Evolutionary conservation across 352 stramenopile species (phyloP).

Genomic region (Phytophthora cryptogea): DNA sequence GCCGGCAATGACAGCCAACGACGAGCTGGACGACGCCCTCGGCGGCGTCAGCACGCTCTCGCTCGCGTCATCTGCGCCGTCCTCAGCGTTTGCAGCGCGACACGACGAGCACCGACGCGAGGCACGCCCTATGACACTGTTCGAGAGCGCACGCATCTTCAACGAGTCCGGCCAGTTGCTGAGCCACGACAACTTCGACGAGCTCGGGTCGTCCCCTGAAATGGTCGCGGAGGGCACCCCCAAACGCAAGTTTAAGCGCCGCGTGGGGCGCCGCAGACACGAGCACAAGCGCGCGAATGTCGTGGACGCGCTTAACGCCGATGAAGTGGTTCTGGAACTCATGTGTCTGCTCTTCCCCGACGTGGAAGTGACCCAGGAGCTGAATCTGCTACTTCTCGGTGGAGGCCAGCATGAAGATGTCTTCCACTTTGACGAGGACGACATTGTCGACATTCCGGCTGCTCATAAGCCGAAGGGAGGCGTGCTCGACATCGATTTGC

Average conservation of each 20-base stretch:
- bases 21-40: constrained; percentile 39
- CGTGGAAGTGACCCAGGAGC: constrained; percentile 78
- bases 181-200: constrained; percentile 73
- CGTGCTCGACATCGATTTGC: constrained; percentile 57
- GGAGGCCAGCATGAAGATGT: constrained; percentile 58
- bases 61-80: constrained; percentile 54
- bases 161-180: constrained; percentile 74
- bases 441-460: constrained; percentile 28
- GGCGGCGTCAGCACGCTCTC: constrained; percentile 20
- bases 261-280: constrained; percentile 58
- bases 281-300: constrained; percentile 48
- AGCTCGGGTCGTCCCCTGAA: constrained; percentile 63
- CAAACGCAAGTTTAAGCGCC: constrained; percentile 66
- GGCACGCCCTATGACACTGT: constrained; percentile 71
- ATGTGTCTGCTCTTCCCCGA: constrained; percentile 69
- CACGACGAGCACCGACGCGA: constrained; percentile 46
- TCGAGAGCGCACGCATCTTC: constrained; percentile 80
- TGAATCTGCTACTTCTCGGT: constrained; percentile 71
- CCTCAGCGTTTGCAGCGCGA: constrained; percentile 33
- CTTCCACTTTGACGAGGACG: constrained; percentile 79
- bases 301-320: constrained; percentile 45
- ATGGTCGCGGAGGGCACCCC: constrained; percentile 18
- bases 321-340: constrained; percentile 79
- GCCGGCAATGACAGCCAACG: constrained; percentile 23
- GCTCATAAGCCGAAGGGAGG: constrained; percentile 10